Conservation (phyloP, 148 eudicot species). For the Nyssa sinensis region DNA sequence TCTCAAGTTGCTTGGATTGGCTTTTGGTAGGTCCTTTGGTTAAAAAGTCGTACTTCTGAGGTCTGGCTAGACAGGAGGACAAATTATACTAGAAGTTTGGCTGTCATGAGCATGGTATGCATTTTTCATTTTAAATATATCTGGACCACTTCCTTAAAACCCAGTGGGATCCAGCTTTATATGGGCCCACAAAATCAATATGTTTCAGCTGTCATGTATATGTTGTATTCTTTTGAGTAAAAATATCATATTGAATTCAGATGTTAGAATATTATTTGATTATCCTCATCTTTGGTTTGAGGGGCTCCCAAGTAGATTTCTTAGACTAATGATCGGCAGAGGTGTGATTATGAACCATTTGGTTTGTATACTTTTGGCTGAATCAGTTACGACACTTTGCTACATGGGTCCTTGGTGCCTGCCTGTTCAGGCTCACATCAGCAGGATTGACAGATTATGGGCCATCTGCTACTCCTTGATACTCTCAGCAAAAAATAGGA, state of each 20-base stretch:
- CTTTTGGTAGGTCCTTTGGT: constrained; percentile 77
- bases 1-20: constrained; percentile 5
- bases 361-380: not conserved
- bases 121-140: constrained; percentile 3
- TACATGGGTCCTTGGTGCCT: not conserved
- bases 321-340: not conserved
- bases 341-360: not conserved
- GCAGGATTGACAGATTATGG: not conserved
- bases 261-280: not conserved
- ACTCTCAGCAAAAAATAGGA: not conserved
- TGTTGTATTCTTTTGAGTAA: not conserved
- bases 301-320: not conserved
- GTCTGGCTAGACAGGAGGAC: constrained; percentile 96
- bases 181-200: constrained; percentile 7
- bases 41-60: constrained; percentile 98
- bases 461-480: not conserved
- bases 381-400: not conserved
- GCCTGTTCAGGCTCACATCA: not conserved
- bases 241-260: not conserved
- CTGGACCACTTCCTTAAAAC: constrained; percentile 8
- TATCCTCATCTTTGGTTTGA: constrained; percentile 1
- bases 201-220: not conserved
- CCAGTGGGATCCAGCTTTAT: not conserved
- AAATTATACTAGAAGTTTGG: constrained; percentile 97
- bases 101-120: constrained; percentile 99